Base-by-base conservation (phyloP, 2,329 filamentous ascomycete species). In the Aspergillus neoniger region DNA sequence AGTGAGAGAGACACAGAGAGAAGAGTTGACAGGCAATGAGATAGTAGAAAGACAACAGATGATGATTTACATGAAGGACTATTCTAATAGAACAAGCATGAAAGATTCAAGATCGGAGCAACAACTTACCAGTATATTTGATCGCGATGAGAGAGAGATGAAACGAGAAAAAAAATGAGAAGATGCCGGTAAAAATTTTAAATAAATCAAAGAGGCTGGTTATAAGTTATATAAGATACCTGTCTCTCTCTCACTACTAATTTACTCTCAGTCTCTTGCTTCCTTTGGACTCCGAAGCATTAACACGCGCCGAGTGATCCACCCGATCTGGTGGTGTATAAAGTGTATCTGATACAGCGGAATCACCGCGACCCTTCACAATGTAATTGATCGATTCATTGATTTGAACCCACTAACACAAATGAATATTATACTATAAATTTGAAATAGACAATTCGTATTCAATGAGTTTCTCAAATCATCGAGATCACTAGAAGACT, bases 251-350 rank as follows among this genome's bases (percentile, higher is more conserved):
- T 32, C 9, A 10, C 30, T 32, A 14, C 30, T 32, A 14, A 36
- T 36, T 32, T 4, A 32, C 30, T 32, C 30, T 32, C 30, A 32
- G 30, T 32, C 30, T 32, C 10, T 32, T 36, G 32, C 32, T 36
- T 10, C 32, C 32, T 36, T 21, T 44, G 41, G 19, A 44, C 10
- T 44, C 41, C 44, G 48, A 57, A 44, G 58, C 32, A 36, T 14
- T 6, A 60, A 47, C 25, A 53, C 28, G 48, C 53, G 58, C 48
- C 50, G 53, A 57, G 49, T 43, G 51, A 55, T 57, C 51, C 52
- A 51, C 53, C 53, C 53, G 53, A 53, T 41, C 56, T 58, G 38
- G 19, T 50, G 53, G 44, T 48, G 49, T 63, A 50, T 39, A 59
- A 36, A 36, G 55, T 63, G 47, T 50, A 50, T 50, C 47, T 50